Conservation (phyloP, 1,139 yeast genomes). For the Kluyveromyces sp. region DNA sequence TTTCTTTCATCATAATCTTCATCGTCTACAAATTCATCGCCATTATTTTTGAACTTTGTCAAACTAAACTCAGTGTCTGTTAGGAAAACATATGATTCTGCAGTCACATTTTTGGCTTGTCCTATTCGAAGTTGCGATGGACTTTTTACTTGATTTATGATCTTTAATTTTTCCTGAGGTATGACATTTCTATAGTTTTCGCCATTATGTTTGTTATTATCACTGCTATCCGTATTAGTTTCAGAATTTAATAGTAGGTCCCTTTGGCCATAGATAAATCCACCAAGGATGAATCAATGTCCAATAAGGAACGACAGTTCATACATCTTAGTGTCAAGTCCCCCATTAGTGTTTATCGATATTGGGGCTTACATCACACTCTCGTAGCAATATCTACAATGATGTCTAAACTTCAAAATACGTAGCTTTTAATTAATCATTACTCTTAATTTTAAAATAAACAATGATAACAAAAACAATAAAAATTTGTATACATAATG, state of each 20-base stretch:
- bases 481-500: too few species aligned
- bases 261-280: constrained; percentile 48
- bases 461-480: too few species aligned
- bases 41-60: constrained; percentile 13
- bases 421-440: too few species aligned
- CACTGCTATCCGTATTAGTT: constrained; percentile 12
- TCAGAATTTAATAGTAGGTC: constrained; percentile 35
- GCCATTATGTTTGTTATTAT: constrained; percentile 10
- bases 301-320: constrained; percentile 51
- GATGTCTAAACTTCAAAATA: too few species aligned
- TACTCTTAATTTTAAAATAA: too few species aligned
- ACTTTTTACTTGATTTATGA: constrained; percentile 24
- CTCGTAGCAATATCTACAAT: too few species aligned
- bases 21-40: constrained; percentile 14
- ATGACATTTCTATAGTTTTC: constrained; percentile 14
- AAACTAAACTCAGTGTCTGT: constrained; percentile 18
- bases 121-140: constrained; percentile 10
- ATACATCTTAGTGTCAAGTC: constrained; percentile 37
- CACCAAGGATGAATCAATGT: constrained; percentile 45
- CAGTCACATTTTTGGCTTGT: constrained; percentile 11
- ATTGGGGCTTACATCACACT: too few species aligned
- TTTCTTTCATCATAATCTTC: constrained; percentile 12
- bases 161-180: constrained; percentile 31
- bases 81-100: constrained; percentile 26
- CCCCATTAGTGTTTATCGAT: not conserved